phyloP scores from a whole-genome alignment of 2,329 filamentous ascomycete species.

The Stachybotrys chartarum region DNA sequence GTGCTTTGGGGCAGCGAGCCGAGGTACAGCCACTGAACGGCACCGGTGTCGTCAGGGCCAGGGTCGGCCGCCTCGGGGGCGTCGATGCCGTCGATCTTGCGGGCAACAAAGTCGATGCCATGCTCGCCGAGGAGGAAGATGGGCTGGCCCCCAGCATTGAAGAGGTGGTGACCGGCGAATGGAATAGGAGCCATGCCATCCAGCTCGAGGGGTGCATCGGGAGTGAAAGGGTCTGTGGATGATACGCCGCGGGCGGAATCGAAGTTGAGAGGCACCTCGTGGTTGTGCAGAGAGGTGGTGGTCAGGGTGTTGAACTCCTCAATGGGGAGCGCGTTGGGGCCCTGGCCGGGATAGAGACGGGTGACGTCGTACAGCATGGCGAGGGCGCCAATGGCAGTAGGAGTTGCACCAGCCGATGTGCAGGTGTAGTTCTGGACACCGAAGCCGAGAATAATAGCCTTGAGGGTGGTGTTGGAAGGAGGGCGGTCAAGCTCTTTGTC shows the following conservation, averaged over 20 bases:
- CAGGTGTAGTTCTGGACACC: slow-evolving; percentile 67
- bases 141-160: slow-evolving; percentile 45
- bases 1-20: slow-evolving; percentile 29
- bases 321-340: slow-evolving; percentile 26
- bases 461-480: slow-evolving; percentile 30
- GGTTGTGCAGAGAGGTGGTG: slow-evolving; percentile 29
- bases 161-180: slow-evolving; percentile 61
- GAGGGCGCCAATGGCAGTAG: slow-evolving; percentile 43
- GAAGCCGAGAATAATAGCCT: slow-evolving; percentile 53
- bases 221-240: slow-evolving; percentile 36
- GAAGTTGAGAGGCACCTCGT: slow-evolving; percentile 42
- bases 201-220: slow-evolving; percentile 30
- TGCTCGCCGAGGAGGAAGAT: slow-evolving; percentile 48
- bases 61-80: slow-evolving; percentile 43
- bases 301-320: slow-evolving; percentile 33
- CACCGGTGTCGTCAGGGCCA: slow-evolving; percentile 40
- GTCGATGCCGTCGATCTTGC: slow-evolving; percentile 40
- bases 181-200: slow-evolving; percentile 26
- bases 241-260: slow-evolving; percentile 31
- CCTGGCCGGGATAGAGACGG: slow-evolving; percentile 39
- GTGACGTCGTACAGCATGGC: slow-evolving; percentile 55
- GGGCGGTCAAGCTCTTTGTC: slow-evolving; percentile 37
- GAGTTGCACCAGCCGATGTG: slow-evolving; percentile 22
- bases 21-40: slow-evolving; percentile 49
- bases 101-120: slow-evolving; percentile 31